Conservation (phyloP, 305 asterid species). For the Solanum hybrid region DNA sequence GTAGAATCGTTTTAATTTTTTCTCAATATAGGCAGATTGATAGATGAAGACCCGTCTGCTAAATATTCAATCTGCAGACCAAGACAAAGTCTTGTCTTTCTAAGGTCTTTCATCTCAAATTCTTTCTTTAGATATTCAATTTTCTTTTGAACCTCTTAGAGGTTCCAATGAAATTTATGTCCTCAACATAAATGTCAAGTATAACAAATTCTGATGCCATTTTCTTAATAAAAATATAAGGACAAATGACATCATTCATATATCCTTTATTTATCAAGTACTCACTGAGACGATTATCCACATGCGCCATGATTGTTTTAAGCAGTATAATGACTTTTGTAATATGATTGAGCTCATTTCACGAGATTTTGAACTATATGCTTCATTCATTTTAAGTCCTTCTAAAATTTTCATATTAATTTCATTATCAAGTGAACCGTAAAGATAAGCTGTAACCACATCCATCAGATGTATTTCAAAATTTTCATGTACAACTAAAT, state of each 20-base stretch:
- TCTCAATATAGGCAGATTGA: neutral
- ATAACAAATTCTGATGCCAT: neutral
- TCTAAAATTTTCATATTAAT: too few species aligned
- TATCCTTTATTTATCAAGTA: neutral
- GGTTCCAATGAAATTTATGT: neutral
- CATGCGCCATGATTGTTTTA: too few species aligned
- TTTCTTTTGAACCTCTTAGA: neutral
- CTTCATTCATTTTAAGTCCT: neutral
- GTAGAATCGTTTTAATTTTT: neutral
- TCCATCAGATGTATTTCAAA: neutral
- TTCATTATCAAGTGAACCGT: neutral
- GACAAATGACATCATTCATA: neutral
- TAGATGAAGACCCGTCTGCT: neutral
- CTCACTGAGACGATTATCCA: too few species aligned
- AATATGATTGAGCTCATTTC: neutral
- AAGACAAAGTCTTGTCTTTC: neutral
- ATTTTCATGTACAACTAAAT: neutral
- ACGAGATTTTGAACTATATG: neutral
- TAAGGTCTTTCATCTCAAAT: neutral
- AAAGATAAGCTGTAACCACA: neutral
- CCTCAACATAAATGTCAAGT: neutral
- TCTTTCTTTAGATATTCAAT: neutral
- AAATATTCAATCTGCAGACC: neutral
- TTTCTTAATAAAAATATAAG: too few species aligned
- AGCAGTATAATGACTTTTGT: neutral